A percentile compares a stretch with the other conserved stretches of the same genome.
These are phyloP conservation scores for Scleromitrula shiraiana DNA, from an alignment of 2,329 filamentous ascomycete species.

Conservation along the genomic window DNA sequence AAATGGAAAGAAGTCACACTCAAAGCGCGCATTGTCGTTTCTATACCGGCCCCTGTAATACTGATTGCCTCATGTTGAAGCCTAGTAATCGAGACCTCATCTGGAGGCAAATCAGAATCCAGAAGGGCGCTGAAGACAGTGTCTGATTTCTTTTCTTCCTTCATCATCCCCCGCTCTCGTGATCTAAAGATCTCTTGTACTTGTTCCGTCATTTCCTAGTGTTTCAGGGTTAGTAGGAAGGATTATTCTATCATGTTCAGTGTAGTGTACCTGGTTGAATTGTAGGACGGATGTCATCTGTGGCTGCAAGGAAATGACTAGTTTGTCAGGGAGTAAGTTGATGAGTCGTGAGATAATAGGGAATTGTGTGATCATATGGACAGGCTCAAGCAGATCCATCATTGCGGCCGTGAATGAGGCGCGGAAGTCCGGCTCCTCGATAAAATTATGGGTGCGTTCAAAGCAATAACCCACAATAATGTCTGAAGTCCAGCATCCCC, in stretches of 20 bases:
- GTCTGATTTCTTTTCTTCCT: slow-evolving; percentile 13
- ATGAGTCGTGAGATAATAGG: background rate
- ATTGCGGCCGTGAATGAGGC: background rate
- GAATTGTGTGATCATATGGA: background rate
- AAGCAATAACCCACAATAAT: slow-evolving; percentile 11
- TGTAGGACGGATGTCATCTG: background rate
- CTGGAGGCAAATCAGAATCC: slow-evolving; percentile 21
- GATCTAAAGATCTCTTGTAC: background rate
- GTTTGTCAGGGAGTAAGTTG: background rate
- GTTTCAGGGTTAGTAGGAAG: background rate
- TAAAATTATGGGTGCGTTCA: background rate
- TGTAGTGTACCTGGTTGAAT: background rate
- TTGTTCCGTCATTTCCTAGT: too few species aligned
- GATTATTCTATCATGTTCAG: background rate
- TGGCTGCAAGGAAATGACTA: background rate
- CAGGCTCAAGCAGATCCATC: background rate
- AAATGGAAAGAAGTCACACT: slow-evolving; percentile 30
- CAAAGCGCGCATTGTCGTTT: slow-evolving; percentile 30
- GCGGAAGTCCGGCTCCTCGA: slow-evolving; percentile 6
- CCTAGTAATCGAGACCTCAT: slow-evolving; percentile 28
- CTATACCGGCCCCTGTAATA: slow-evolving; percentile 28
- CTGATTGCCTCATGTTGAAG: slow-evolving; percentile 28
- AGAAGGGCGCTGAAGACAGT: slow-evolving; percentile 13
- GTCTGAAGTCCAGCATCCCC: background rate
- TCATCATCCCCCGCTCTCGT: slow-evolving; percentile 33